Evolutionary conservation across 169 alveolate species (phyloP), one percentile per base, ranked within the genome.

Genomic region (Plasmodium reichenowi): DNA sequence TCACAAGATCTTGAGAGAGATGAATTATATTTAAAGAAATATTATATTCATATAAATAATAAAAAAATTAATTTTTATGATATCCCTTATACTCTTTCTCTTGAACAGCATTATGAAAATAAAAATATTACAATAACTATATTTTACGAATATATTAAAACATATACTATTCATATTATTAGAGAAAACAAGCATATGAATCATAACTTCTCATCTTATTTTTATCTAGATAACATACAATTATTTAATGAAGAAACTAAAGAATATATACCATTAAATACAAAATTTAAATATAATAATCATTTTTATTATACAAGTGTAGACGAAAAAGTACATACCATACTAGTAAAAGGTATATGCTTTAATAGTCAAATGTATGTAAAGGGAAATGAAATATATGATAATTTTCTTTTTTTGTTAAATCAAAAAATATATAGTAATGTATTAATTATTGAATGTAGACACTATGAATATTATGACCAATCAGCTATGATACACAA

Each of bases 381-480:
- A 73, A 73, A 73, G 24, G 38, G 29, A 29, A 73, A 56, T 52
- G 32, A 56, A 26, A 3, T 58, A 56, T 29, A 52, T 45, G 67
- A 56, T 12, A 8, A 48, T n/a, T 73, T 58, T 8, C 22, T 73
- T 73, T 73, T 73, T 8, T 48, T 54, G 2, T 15, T 73, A 48
- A 73, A 73, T 73, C 58, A 38, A 24, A 32, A 73, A 24, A 24
- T 24, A 7, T 56, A 73, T 56, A 73, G 43, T 59, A 73, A 73
- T 60, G 52, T 73, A 17, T 58, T 73, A 62, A 62, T 73, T 20
- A 58, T 73, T 8, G 87, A 73, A 62, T 73, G 87, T 58, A 73
- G 87, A n/a, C 70, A 32, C 9, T 12, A 73, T 7, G n/a, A 45
- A n/a, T 17, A 26, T 38, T 64, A 13, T 48, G 52, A 56, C 20